Conservation (phyloP, 2,329 filamentous ascomycete species). For the Ceratocystis cacaofunesta region DNA sequence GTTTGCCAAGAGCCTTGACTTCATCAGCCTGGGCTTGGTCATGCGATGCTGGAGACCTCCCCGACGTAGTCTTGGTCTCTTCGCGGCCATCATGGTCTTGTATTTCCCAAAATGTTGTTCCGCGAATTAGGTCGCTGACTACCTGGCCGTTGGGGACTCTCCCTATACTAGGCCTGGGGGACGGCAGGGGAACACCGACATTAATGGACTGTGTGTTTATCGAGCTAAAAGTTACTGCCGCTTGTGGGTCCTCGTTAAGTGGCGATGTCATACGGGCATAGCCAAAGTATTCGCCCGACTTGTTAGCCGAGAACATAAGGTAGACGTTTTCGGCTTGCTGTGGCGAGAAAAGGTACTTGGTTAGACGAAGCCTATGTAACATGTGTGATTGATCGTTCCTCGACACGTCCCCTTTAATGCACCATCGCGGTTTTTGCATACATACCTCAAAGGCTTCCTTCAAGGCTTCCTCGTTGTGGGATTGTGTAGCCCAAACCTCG, state of each 20-base stretch:
- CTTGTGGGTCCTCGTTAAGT: conserved; percentile 62
- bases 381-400: too few species aligned
- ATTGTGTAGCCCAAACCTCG: conserved; percentile 85
- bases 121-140: conserved; percentile 82
- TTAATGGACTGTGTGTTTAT: conserved; percentile 48
- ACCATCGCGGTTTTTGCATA: background rate
- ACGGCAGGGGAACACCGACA: conserved; percentile 51
- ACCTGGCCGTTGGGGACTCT: conserved; percentile 70
- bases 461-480: conserved; percentile 73
- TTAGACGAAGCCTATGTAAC: background rate
- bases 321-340: conserved; percentile 74
- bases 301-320: conserved; percentile 89
- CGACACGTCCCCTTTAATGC: too few species aligned
- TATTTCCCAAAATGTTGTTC: conserved; percentile 93
- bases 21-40: conserved; percentile 33
- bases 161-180: conserved; percentile 62
- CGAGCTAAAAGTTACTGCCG: conserved; percentile 54
- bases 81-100: conserved; percentile 27
- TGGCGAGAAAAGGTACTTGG: background rate
- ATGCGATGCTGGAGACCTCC: conserved; percentile 32
- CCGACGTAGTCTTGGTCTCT: background rate
- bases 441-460: conserved; percentile 71
- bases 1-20: conserved; percentile 44
- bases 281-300: conserved; percentile 92
- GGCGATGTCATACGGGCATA: conserved; percentile 81